Percentiles rank a stretch among this genome's conserved stretches.
Conservation (phyloP, 441 rosid genomes). For the Manihot esculenta region DNA sequence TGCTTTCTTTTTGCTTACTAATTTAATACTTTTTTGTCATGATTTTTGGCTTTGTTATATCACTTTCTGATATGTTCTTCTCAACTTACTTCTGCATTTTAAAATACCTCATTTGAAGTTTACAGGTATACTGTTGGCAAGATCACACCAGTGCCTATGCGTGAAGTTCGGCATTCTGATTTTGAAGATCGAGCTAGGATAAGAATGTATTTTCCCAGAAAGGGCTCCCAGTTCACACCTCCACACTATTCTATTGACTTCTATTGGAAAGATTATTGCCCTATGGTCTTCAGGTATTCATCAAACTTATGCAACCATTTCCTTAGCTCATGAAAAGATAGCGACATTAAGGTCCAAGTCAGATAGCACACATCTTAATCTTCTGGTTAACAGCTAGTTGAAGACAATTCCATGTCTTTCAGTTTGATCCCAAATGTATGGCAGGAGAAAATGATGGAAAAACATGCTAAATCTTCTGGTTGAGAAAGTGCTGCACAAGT, state of each 20-base stretch:
- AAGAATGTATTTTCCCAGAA: slow-evolving; percentile 84
- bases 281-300: slow-evolving; percentile 95
- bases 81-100: slow-evolving; percentile 9
- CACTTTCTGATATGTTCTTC: background rate
- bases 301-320: slow-evolving; percentile 5
- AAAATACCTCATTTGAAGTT: slow-evolving; percentile 44
- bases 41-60: slow-evolving; percentile 1
- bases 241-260: slow-evolving; percentile 86
- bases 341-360: background rate
- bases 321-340: background rate
- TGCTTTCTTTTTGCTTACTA: background rate
- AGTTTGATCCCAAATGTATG: background rate
- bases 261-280: slow-evolving; percentile 96
- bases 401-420: background rate
- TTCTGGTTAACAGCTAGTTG: slow-evolving; percentile 6
- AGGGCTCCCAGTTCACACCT: slow-evolving; percentile 92
- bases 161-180: slow-evolving; percentile 90
- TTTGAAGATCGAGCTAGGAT: slow-evolving; percentile 89
- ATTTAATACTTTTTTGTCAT: background rate
- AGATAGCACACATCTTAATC: slow-evolving; percentile 6
- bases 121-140: slow-evolving; percentile 95
- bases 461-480: background rate
- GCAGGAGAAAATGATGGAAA: background rate
- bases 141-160: slow-evolving; percentile 88
- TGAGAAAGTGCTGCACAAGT: background rate